These are phyloP conservation scores for Mycena rebaudengoi DNA, from an alignment of 768 basidiomycete species.

Conservation along the genomic window DNA sequence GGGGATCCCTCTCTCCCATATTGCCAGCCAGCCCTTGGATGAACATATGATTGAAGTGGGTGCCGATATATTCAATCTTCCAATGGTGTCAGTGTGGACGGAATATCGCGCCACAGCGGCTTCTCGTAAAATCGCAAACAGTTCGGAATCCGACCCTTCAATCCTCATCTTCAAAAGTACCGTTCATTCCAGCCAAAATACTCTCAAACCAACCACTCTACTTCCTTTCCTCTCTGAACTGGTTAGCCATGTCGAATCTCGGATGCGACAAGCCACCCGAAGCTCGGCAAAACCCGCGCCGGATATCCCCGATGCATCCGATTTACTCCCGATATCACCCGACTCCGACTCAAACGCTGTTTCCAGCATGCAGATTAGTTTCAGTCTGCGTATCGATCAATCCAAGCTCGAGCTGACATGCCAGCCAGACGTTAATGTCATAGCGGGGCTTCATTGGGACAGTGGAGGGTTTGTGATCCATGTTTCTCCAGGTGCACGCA, in stretches of 20 bases:
- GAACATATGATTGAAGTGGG: constrained; percentile 61
- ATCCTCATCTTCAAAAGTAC: constrained; percentile 84
- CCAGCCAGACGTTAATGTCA: constrained; percentile 91
- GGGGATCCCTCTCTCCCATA: constrained; percentile 45
- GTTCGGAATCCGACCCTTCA: constrained; percentile 55
- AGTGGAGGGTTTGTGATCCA: constrained; percentile 91
- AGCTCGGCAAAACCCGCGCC: constrained; percentile 25
- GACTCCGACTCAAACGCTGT: constrained; percentile 35
- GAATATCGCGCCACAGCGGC: constrained; percentile 76
- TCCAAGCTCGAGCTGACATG: constrained; percentile 90
- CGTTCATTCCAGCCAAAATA: constrained; percentile 91
- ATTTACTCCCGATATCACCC: constrained; percentile 14
- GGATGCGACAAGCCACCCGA: constrained; percentile 65
- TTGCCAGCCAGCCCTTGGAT: constrained; percentile 54
- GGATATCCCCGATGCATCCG: constrained; percentile 2
- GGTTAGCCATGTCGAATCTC: constrained; percentile 71
- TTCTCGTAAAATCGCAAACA: constrained; percentile 44
- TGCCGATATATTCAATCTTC: constrained; percentile 76
- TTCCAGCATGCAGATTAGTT: constrained; percentile 74
- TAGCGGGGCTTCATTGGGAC: constrained; percentile 90
- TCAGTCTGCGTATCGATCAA: constrained; percentile 91
- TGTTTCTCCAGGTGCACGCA: constrained; percentile 76
- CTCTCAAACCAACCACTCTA: constrained; percentile 74
- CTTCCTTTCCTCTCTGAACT: constrained; percentile 88
- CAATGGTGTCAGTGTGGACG: constrained; percentile 81